Conservation (phyloP, 208 protist genomes). For the Acanthamoeba divionensis region DNA sequence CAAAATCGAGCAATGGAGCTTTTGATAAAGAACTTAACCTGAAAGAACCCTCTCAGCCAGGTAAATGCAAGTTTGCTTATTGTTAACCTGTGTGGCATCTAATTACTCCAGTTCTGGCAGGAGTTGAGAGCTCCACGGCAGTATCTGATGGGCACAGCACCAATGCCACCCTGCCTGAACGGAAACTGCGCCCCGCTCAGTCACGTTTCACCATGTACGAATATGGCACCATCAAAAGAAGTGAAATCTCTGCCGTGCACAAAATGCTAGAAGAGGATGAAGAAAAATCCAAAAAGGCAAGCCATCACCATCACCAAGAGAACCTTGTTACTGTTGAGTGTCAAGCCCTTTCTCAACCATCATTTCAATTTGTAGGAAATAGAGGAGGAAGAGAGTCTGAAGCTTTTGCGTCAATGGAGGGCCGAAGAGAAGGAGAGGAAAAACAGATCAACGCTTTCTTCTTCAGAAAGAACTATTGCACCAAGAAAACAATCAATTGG, state of each 20-base stretch:
- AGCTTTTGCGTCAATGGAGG: slow-evolving; percentile 12
- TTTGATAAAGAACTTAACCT: background rate
- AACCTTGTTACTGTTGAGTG: background rate
- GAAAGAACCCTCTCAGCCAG: background rate
- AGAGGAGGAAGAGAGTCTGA: slow-evolving; percentile 23
- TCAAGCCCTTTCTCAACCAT: background rate
- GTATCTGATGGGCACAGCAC: background rate
- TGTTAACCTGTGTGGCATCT: background rate
- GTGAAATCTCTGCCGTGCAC: slow-evolving; percentile 41
- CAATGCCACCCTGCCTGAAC: background rate
- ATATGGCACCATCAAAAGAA: slow-evolving; percentile 40
- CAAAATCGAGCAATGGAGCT: slow-evolving; percentile 2
- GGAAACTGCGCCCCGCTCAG: slow-evolving; percentile 35
- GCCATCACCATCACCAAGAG: background rate
- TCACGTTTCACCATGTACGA: slow-evolving; percentile 55
- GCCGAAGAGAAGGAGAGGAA: slow-evolving; percentile 30
- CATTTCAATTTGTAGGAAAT: background rate
- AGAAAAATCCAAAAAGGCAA: background rate
- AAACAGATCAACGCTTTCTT: too few species aligned
- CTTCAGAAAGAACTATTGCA: too few species aligned
- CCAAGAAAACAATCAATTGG: too few species aligned
- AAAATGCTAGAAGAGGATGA: background rate
- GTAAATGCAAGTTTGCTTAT: background rate
- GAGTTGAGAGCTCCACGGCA: background rate
- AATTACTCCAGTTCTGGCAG: background rate